Conservation (phyloP, 495 filamentous ascomycete genomes). For the Acidiella bohemica region DNA sequence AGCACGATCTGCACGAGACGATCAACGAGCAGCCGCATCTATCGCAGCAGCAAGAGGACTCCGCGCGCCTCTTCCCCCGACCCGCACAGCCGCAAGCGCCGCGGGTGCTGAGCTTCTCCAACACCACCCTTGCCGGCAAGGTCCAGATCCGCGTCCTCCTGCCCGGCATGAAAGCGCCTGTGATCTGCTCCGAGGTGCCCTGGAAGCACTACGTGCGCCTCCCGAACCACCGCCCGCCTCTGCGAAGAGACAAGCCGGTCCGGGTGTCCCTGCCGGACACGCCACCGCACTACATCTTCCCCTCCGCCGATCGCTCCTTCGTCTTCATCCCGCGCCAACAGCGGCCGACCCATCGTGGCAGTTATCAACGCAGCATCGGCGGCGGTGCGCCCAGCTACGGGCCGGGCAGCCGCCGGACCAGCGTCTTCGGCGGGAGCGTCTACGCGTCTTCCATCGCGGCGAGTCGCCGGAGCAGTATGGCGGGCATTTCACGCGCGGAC, state of each 20-base stretch:
- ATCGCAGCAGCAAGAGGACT: slow-evolving; percentile 3
- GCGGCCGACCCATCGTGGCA: slow-evolving; percentile 65
- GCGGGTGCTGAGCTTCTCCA: slow-evolving; percentile 41
- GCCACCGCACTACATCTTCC: slow-evolving; percentile 75
- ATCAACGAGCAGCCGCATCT: slow-evolving; percentile 32
- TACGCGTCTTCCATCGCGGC: slow-evolving; percentile 88
- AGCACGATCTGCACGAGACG: slow-evolving; percentile 89
- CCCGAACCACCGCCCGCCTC: slow-evolving; percentile 84
- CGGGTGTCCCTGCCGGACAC: slow-evolving; percentile 78
- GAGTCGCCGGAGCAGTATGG: slow-evolving; percentile 82
- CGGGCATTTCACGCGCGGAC: slow-evolving; percentile 55
- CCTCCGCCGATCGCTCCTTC: slow-evolving; percentile 77
- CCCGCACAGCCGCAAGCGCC: not conserved
- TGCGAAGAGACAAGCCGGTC: slow-evolving; percentile 93
- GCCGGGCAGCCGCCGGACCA: slow-evolving; percentile 60
- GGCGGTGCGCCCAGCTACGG: slow-evolving; percentile 38
- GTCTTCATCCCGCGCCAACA: slow-evolving; percentile 95
- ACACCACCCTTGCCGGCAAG: slow-evolving; percentile 56
- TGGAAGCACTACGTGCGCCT: slow-evolving; percentile 82
- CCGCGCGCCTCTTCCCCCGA: slow-evolving; percentile 12
- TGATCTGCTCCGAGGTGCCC: slow-evolving; percentile 55
- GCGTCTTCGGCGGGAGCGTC: slow-evolving; percentile 63
- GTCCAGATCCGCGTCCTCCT: slow-evolving; percentile 71
- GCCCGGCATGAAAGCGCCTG: slow-evolving; percentile 56
- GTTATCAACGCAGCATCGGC: slow-evolving; percentile 41